These are phyloP conservation scores for Fusarium temperatum DNA, from an alignment of 2,329 filamentous ascomycete species.

Conservation along the genomic window DNA sequence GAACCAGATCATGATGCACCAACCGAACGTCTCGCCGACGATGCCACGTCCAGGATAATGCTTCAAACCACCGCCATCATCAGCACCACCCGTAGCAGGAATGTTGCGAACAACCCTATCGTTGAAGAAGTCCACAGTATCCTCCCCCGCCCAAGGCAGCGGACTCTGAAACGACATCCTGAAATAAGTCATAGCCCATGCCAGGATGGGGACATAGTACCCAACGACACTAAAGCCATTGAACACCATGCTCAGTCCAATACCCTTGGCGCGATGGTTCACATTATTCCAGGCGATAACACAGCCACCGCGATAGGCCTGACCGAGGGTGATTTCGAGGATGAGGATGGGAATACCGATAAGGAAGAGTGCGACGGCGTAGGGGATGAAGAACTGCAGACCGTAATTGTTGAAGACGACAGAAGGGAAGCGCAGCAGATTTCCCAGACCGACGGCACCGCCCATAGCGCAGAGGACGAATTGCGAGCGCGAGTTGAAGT, in stretches of 20 bases:
- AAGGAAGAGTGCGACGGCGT: slow-evolving; percentile 53
- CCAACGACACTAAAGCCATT: slow-evolving; percentile 60
- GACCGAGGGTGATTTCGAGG: slow-evolving; percentile 73
- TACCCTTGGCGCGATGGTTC: slow-evolving; percentile 58
- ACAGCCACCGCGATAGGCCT: slow-evolving; percentile 62
- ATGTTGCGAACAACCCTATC: slow-evolving; percentile 49
- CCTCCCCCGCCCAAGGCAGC: slow-evolving; percentile 56
- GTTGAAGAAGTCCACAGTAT: neutral
- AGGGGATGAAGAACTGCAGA: slow-evolving; percentile 66
- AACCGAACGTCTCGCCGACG: slow-evolving; percentile 62
- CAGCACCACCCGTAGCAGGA: neutral
- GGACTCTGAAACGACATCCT: slow-evolving; percentile 61
- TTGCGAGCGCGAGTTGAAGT: slow-evolving; percentile 39
- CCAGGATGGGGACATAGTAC: slow-evolving; percentile 64
- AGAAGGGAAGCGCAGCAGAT: slow-evolving; percentile 63
- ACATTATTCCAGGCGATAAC: slow-evolving; percentile 61
- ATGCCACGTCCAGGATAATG: slow-evolving; percentile 54
- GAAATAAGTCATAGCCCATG: slow-evolving; percentile 67
- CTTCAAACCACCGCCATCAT: slow-evolving; percentile 2
- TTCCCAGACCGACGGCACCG: slow-evolving; percentile 63
- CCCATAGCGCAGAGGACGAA: slow-evolving; percentile 51
- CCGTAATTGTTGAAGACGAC: slow-evolving; percentile 66
- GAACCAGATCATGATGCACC: slow-evolving; percentile 65
- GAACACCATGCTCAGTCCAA: slow-evolving; percentile 59
- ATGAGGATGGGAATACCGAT: slow-evolving; percentile 63